phyloP scores from a whole-genome alignment of 2,329 filamentous ascomycete genomes.

The Magnaporthales sp. region DNA sequence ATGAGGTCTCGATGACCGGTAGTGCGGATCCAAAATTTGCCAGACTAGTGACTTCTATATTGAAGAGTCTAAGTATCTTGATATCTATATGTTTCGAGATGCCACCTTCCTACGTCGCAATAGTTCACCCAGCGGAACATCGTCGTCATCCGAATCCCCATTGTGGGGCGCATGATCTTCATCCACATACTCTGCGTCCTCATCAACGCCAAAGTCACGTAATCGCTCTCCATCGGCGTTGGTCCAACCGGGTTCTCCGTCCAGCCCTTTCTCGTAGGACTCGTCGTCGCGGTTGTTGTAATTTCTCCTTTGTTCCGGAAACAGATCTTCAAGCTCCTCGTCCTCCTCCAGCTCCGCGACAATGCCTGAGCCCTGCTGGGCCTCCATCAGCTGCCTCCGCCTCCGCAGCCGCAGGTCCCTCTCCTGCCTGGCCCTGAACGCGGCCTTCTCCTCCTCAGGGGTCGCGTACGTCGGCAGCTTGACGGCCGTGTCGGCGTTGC shows the following conservation, averaged over 20 bases:
- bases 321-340: slow-evolving; percentile 31
- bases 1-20: not conserved
- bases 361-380: slow-evolving; percentile 21
- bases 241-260: slow-evolving; percentile 55
- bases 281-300: slow-evolving; percentile 15
- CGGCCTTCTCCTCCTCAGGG: slow-evolving; percentile 36
- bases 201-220: slow-evolving; percentile 72
- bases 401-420: slow-evolving; percentile 31
- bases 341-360: slow-evolving; percentile 42
- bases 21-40: not conserved
- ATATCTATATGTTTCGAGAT: not conserved
- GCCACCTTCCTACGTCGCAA: slow-evolving; percentile 43
- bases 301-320: slow-evolving; percentile 11
- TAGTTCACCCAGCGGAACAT: slow-evolving; percentile 63
- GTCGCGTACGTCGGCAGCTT: slow-evolving; percentile 18
- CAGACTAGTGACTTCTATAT: not conserved
- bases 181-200: slow-evolving; percentile 48
- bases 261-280: slow-evolving; percentile 20
- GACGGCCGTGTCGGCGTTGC: slow-evolving; percentile 15
- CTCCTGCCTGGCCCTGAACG: slow-evolving; percentile 41
- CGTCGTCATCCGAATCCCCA: slow-evolving; percentile 32
- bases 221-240: slow-evolving; percentile 69
- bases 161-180: slow-evolving; percentile 6
- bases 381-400: slow-evolving; percentile 4
- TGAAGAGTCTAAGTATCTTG: not conserved